These are phyloP conservation scores for Saturnispora dispora DNA, from an alignment of 805 yeast genomes.

Conservation along the genomic window DNA sequence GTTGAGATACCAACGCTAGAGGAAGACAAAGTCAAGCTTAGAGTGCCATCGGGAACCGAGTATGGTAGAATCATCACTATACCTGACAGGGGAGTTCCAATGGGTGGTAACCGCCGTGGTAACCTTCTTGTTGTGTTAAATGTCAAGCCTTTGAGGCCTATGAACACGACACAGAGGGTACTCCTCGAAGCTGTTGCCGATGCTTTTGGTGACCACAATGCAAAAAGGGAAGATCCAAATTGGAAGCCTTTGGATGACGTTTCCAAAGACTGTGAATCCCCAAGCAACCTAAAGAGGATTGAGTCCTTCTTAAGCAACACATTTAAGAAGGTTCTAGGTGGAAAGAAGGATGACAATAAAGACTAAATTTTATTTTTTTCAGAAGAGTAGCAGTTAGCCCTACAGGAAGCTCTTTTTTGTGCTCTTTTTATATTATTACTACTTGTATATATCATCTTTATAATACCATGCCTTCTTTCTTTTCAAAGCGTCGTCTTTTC, in stretches of 20 bases:
- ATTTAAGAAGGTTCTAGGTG: constrained; percentile 36
- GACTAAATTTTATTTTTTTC: neutral
- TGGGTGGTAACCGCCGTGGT: constrained; percentile 52
- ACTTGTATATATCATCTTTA: neutral
- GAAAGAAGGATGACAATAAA: constrained; percentile 15
- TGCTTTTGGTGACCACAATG: constrained; percentile 69
- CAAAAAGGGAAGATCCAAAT: constrained; percentile 56
- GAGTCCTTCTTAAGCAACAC: constrained; percentile 51
- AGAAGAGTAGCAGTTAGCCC: neutral
- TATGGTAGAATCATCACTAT: constrained; percentile 63
- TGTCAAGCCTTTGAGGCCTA: constrained; percentile 65
- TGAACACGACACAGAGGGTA: constrained; percentile 77
- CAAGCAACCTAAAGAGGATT: constrained; percentile 44
- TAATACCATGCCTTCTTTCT: neutral
- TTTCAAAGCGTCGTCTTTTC: neutral
- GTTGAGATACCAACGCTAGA: constrained; percentile 80
- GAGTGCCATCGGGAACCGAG: constrained; percentile 79
- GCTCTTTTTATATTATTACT: neutral
- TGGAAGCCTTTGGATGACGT: constrained; percentile 31
- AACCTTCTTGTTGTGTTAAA: constrained; percentile 67
- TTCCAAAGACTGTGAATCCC: constrained; percentile 27
- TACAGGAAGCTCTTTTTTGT: neutral
- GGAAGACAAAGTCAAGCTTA: constrained; percentile 66
- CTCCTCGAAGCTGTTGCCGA: constrained; percentile 92
- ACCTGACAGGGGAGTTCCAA: constrained; percentile 84